phyloP scores from a whole-genome alignment of 176 grass and related monocot genomes.

The Calamus simplicifolius region DNA sequence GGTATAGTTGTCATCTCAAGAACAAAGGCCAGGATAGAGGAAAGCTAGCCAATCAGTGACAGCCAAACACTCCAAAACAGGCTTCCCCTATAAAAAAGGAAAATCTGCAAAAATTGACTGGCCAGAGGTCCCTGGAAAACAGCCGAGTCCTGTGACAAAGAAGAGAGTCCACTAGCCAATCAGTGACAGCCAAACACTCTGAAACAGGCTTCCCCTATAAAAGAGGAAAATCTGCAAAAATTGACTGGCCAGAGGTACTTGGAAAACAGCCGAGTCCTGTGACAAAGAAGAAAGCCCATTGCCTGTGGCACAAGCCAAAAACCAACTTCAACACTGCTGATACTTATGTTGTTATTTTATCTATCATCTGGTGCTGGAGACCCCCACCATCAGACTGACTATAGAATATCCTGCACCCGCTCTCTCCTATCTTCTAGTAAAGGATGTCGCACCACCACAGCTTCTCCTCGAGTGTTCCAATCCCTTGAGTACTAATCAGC shows the following conservation, averaged over 20 bases:
- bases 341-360: conserved; percentile 29
- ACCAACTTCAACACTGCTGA: conserved; percentile 28
- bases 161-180: conserved; percentile 45
- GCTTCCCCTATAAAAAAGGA: conserved; percentile 6
- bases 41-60: conserved; percentile 33
- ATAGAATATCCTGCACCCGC: background rate
- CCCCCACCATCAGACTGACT: no score
- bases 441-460: conserved; percentile 90
- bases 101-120: conserved; percentile 55
- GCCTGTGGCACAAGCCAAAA: conserved; percentile 35
- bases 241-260: conserved; percentile 34
- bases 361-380: conserved; percentile 40
- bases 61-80: conserved; percentile 58
- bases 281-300: conserved; percentile 49
- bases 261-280: conserved; percentile 39
- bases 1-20: conserved; percentile 35
- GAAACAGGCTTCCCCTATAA: conserved; percentile 37
- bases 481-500: conserved; percentile 51
- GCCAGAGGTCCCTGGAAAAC: conserved; percentile 38
- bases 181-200: conserved; percentile 42
- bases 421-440: conserved; percentile 34
- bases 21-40: conserved; percentile 42
- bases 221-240: conserved; percentile 49
- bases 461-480: conserved; percentile 69
- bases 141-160: conserved; percentile 44